Evolutionary conservation across 1,284 basidiomycete genomes (phyloP).

Genomic region (Cerrena zonata): DNA sequence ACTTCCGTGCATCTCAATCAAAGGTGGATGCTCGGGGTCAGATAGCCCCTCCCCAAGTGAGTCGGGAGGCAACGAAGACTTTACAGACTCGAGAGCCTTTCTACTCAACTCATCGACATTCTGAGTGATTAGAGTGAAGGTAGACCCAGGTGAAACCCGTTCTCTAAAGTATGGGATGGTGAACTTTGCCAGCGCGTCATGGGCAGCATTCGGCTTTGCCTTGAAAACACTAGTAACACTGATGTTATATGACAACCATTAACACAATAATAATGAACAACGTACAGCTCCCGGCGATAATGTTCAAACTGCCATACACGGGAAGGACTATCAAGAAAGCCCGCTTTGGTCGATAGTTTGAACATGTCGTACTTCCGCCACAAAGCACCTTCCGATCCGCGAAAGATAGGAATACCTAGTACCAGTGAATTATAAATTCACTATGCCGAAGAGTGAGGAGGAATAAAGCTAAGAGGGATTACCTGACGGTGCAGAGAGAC

Average conservation of each 20-base stretch:
- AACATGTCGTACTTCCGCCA: conserved; percentile 57
- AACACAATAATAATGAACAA: conserved; percentile 4
- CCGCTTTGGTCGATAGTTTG: conserved; percentile 52
- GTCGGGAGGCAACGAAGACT: neutral
- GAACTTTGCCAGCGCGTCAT: conserved; percentile 45
- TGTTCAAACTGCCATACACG: conserved; percentile 66
- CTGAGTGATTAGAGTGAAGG: conserved; percentile 57
- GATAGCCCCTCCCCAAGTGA: neutral
- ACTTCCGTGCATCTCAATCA: conserved; percentile 66
- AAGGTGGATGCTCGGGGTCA: neutral
- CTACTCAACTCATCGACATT: conserved; percentile 60
- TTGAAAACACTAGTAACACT: conserved; percentile 35
- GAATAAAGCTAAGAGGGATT: conserved; percentile 8
- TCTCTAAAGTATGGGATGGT: conserved; percentile 35
- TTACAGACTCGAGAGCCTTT: conserved; percentile 27
- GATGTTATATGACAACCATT: neutral
- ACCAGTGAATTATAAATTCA: neutral
- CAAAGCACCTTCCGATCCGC: conserved; percentile 48
- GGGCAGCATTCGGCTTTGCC: conserved; percentile 53
- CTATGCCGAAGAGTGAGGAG: neutral
- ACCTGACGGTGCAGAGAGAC: conserved; percentile 55
- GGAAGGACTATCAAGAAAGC: conserved; percentile 47
- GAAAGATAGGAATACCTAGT: conserved; percentile 55
- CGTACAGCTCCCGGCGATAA: conserved; percentile 48
- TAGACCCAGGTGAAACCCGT: conserved; percentile 35